Base-by-base conservation (phyloP, 2,329 filamentous ascomycete species). In the Amauroascus verrucosus region DNA sequence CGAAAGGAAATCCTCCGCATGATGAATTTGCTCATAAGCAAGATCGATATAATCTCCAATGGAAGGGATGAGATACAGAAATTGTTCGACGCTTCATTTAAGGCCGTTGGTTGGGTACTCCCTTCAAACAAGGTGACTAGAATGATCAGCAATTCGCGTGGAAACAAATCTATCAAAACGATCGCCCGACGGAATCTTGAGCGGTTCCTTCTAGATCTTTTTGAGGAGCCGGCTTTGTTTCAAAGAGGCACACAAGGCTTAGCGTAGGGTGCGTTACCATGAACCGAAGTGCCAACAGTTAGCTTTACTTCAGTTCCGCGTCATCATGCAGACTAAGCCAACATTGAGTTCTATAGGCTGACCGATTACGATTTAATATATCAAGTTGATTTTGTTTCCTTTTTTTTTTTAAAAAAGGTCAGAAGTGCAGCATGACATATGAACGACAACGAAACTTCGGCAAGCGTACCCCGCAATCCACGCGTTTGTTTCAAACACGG, bases 181-280 rank as follows among this genome's bases (percentile, higher is more conserved):
- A 30, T 6, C 41, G 6, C 9, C 7, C 4, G 22, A 30, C 22
- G 24, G 24, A 20, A 3, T 3, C 6, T 30, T 2, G 16, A 30
- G 14, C 4, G 3, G 24, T 45, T 43, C 18, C 6, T 43, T 26
- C 41, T 14, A 45, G 41, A 45, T 45, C 41, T n/a, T 45, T 45
- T 24, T 43, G 40, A 26, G 40, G 18, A 43, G 13, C 40, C 11
- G 41, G 24, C 3, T n/a, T 38, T 48, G 46, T 48, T 48, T 48
- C 46, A 48, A 28, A 48, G 46, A 26, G 20, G 46, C 46, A 40
- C 32, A 48, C 46, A 48, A 9, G 46, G 46, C 46, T 24, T 48
- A 48, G 46, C 32, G 32, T 38, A 6, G 22, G 24, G 41, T 16
- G 20, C 28, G 22, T 37, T 48, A 28, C 45, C 14, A n/a, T 35